phyloP scores from a whole-genome alignment of 345 rosid species.

The Sisymbrium altissimum region DNA sequence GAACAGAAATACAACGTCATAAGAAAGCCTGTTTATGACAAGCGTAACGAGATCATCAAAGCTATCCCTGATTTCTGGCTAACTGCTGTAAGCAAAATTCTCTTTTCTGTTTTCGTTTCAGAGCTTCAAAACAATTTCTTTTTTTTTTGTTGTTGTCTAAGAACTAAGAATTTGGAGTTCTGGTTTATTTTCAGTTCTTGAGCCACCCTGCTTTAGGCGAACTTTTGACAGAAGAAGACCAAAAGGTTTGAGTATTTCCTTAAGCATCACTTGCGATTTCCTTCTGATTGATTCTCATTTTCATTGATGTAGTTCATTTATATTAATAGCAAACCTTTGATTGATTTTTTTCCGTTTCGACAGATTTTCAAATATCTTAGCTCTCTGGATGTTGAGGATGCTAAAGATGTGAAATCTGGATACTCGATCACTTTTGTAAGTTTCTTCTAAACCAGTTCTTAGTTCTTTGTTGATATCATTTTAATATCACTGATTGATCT shows the following conservation, averaged over 20 bases:
- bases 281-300: not conserved
- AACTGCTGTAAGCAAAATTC: conserved; percentile 65
- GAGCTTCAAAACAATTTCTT: not conserved
- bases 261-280: not conserved
- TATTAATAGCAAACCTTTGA: not conserved
- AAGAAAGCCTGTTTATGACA: conserved; percentile 83
- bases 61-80: conserved; percentile 94
- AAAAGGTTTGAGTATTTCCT: conserved; percentile 55
- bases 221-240: conserved; percentile 83
- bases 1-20: conserved; percentile 82
- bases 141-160: not conserved
- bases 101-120: not conserved
- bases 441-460: not conserved
- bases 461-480: not conserved
- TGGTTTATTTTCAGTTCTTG: conserved; percentile 51
- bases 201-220: conserved; percentile 87
- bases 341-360: not conserved
- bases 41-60: conserved; percentile 70
- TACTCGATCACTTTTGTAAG: conserved; percentile 87
- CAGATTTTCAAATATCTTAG: conserved; percentile 75
- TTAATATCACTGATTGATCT: not conserved
- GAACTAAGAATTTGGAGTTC: not conserved
- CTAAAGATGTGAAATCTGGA: conserved; percentile 91
- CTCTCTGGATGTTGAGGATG: conserved; percentile 88
- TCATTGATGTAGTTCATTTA: not conserved